Base-by-base conservation (phyloP, 495 filamentous ascomycete species). In the Penicillium nucicola region DNA sequence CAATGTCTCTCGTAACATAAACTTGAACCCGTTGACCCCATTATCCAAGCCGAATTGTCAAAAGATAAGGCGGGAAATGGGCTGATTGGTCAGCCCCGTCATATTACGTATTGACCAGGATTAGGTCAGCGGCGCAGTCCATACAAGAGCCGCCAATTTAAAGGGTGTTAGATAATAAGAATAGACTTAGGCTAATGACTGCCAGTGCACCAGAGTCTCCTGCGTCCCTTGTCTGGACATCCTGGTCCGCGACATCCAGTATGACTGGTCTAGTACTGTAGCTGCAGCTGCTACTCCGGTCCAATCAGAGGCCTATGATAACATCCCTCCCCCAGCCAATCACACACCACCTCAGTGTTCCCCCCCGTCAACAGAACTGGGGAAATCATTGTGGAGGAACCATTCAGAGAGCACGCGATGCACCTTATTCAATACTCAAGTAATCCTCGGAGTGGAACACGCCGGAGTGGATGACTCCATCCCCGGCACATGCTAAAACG, bases 1-100 rank as follows among this genome's bases (percentile, higher is more conserved):
- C 50, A 55, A 62, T 65, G 50, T 18, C 46, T 65, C 55, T 65
- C 62, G 62, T 65, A 65, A 65, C 45, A 56, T 46, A 37, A 55
- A 55, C 34, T 28, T 28, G 25, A 8, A 28, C 25, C 25, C 2
- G 7, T 28, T 28, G 25, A 8, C 5, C 5, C 25, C 25, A 28
- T 28, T 28, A 28, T 28, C 25, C 25, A 28, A 28, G 25, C 25
- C 32, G 36, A 62, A 63, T 65, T 65, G 62, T 65, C 62, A 65
- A 35, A 35, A 14, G 62, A 65, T 65, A 65, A 65, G 56, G 25
- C 7, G 14, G 1, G n/a, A 5, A 1, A 3, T 1, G 1, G n/a
- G 1, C 35, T 62, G 56, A 63, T 62, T 65, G 59, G 62, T 19
- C 8, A 19, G n/a, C 6, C 43, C 48, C 50, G 40, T 50, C 17